These are phyloP conservation scores for Septoria linicola DNA, from an alignment of 2,329 filamentous ascomycete species.

Conservation along the genomic window DNA sequence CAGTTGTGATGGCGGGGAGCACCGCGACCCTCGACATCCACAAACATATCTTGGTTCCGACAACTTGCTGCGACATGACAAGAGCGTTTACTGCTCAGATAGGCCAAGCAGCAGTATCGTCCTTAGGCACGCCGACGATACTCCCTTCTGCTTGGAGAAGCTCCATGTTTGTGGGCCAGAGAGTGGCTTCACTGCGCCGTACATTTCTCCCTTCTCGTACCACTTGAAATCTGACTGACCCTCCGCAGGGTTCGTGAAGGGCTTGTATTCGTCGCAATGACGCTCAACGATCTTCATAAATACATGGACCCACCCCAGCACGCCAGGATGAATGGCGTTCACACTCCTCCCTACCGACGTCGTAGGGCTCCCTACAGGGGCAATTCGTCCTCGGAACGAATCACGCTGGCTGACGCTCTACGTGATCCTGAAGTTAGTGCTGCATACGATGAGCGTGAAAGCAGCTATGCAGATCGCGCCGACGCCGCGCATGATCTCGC, in stretches of 20 bases:
- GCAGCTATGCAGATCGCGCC: slow-evolving; percentile 20
- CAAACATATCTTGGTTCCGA: slow-evolving; percentile 64
- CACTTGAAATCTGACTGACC: slow-evolving; percentile 36
- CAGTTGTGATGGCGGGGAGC: slow-evolving; percentile 80
- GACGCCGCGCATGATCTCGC: slow-evolving; percentile 24
- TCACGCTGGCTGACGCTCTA: slow-evolving; percentile 35
- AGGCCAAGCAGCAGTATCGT: slow-evolving; percentile 85
- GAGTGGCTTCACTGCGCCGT: slow-evolving; percentile 81
- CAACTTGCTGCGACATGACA: slow-evolving; percentile 80
- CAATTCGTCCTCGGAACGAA: slow-evolving; percentile 30
- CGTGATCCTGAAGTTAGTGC: slow-evolving; percentile 33
- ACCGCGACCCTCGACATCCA: slow-evolving; percentile 49
- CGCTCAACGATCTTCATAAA: slow-evolving; percentile 68
- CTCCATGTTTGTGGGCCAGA: slow-evolving; percentile 84
- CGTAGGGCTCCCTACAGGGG: slow-evolving; percentile 21
- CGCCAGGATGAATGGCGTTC: slow-evolving; percentile 28
- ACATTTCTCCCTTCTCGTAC: slow-evolving; percentile 39
- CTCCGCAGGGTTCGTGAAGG: slow-evolving; percentile 75
- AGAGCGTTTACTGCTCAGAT: slow-evolving; percentile 85
- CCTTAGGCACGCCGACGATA: slow-evolving; percentile 74
- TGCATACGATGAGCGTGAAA: slow-evolving; percentile 18
- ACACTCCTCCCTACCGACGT: slow-evolving; percentile 31
- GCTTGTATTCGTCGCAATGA: slow-evolving; percentile 88
- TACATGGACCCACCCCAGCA: slow-evolving; percentile 36
- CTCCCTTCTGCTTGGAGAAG: slow-evolving; percentile 79